Conservation (phyloP, 495 filamentous ascomycete genomes). For the Hypoxylon fuscum region DNA sequence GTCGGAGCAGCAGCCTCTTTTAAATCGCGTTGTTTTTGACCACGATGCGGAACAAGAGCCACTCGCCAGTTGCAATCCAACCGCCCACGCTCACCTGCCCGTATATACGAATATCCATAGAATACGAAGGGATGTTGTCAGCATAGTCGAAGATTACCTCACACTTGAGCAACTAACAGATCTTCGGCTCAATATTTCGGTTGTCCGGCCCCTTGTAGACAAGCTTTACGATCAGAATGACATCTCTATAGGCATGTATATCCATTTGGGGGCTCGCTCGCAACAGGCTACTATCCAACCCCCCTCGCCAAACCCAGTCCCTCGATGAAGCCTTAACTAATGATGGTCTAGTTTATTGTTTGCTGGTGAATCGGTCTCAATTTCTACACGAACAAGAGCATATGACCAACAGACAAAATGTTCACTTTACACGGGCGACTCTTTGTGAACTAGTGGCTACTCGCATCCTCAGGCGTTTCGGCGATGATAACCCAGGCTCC, state of each 20-base stretch:
- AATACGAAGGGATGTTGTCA: conserved; percentile 60
- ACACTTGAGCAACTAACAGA: conserved; percentile 72
- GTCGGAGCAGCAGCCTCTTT: conserved; percentile 43
- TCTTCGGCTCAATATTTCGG: conserved; percentile 73
- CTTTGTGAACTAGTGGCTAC: conserved; percentile 75
- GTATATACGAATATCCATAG: conserved; percentile 64
- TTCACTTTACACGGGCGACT: conserved; percentile 70
- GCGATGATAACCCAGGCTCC: conserved; percentile 71
- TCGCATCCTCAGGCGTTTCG: conserved; percentile 70
- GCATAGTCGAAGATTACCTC: conserved; percentile 61
- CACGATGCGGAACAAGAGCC: conserved; percentile 32
- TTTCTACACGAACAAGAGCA: conserved; percentile 73
- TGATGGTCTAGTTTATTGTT: conserved; percentile 60
- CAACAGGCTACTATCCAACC: background rate
- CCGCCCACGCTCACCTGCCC: conserved; percentile 55
- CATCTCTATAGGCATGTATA: conserved; percentile 65
- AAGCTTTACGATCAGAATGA: conserved; percentile 74
- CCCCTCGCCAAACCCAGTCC: background rate
- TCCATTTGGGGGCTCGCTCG: background rate
- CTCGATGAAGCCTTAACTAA: conserved; percentile 10
- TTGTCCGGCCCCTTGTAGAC: conserved; percentile 74
- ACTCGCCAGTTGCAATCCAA: conserved; percentile 36
- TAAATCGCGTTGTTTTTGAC: conserved; percentile 31
- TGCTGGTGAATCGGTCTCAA: conserved; percentile 74
- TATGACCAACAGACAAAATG: conserved; percentile 73